Conservation (phyloP, 257 asterid genomes). For the Echites panduratus region DNA sequence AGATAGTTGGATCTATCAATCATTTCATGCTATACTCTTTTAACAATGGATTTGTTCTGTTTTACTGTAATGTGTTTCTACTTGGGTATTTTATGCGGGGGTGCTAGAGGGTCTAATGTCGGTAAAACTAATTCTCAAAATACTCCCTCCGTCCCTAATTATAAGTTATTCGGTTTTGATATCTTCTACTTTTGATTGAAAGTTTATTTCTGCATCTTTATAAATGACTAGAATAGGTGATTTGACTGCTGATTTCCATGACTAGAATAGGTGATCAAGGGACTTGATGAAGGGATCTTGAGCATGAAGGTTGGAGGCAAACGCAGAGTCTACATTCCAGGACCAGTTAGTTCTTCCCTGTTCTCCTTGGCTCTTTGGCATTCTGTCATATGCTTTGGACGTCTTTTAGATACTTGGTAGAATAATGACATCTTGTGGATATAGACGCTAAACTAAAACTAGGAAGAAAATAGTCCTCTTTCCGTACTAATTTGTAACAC, state of each 20-base stretch:
- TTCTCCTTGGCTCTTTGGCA: not conserved
- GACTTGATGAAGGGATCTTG: conserved; percentile 92
- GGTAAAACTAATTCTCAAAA: not conserved
- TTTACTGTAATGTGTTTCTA: not conserved
- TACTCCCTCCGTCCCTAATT: no score
- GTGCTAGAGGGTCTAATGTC: no score
- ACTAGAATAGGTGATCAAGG: conserved; percentile 68
- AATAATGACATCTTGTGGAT: no score
- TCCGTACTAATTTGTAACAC: no score
- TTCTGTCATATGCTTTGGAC: not conserved
- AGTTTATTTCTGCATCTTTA: not conserved
- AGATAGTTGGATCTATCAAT: not conserved
- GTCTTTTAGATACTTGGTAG: no score
- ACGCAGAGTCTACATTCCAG: conserved; percentile 86
- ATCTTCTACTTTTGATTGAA: not conserved
- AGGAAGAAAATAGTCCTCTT: not conserved
- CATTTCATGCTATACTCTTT: not conserved
- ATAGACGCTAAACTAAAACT: no score
- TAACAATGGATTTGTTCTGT: not conserved
- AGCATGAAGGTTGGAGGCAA: conserved; percentile 94
- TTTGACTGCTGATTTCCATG: conserved; percentile 19
- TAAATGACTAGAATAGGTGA: conserved; percentile 41
- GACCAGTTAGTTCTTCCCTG: conserved; percentile 54
- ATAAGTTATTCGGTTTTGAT: no score
- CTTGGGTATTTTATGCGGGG: not conserved